These are phyloP conservation scores for Epicoccum sorghinum DNA, from an alignment of 2,329 filamentous ascomycete species.

Conservation along the genomic window DNA sequence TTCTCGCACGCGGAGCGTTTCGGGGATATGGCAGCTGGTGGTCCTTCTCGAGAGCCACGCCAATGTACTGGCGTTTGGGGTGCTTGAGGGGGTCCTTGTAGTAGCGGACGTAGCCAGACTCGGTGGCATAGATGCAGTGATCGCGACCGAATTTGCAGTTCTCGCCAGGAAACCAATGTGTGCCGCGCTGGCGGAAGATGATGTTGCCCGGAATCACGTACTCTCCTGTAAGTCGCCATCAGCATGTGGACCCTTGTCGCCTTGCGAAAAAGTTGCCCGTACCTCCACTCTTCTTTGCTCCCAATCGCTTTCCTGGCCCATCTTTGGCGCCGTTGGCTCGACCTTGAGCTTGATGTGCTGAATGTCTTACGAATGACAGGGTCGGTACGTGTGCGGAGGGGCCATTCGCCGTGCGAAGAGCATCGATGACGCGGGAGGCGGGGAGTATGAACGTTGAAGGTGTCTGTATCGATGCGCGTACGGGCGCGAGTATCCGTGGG, in stretches of 20 bases:
- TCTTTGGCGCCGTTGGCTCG: conserved; percentile 73
- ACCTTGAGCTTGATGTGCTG: conserved; percentile 69
- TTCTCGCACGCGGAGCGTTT: conserved; percentile 75
- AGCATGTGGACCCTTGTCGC: conserved; percentile 1
- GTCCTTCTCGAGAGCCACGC: conserved; percentile 82
- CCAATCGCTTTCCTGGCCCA: conserved; percentile 82
- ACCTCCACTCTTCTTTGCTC: conserved; percentile 92
- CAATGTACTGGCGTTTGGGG: conserved; percentile 91
- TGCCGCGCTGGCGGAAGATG: conserved; percentile 95
- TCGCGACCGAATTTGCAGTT: conserved; percentile 95
- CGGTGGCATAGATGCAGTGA: conserved; percentile 89
- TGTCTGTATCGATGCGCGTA: conserved; percentile 38
- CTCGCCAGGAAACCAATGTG: conserved; percentile 92
- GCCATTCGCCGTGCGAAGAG: conserved; percentile 41
- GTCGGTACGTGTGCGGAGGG: conserved; percentile 38
- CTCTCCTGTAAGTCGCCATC: conserved; percentile 65
- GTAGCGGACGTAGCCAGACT: conserved; percentile 92
- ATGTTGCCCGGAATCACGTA: conserved; percentile 97
- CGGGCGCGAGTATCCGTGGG: conserved; percentile 47
- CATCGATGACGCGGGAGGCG: conserved; percentile 39
- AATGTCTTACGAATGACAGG: conserved; percentile 61
- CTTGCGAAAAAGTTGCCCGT: conserved; percentile 17
- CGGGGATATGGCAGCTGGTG: conserved; percentile 78
- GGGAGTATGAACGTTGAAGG: conserved; percentile 30
- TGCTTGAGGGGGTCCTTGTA: conserved; percentile 86